Evolutionary conservation across 2,329 filamentous ascomycete genomes (phyloP), one percentile per base, ranked within the genome.

Genomic region (Neonectria neomacrospora): DNA sequence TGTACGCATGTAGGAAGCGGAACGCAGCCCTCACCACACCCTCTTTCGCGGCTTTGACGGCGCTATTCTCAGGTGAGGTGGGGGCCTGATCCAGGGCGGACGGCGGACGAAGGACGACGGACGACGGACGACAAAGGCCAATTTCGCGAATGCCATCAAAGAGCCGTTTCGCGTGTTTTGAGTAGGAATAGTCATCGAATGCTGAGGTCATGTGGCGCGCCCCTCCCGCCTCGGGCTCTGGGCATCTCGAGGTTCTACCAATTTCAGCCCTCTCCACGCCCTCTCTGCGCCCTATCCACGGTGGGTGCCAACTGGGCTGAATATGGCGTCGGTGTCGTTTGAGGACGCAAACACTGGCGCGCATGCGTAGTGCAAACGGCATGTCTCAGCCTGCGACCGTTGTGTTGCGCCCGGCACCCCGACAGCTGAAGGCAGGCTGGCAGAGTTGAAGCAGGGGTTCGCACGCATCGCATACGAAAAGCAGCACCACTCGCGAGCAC

Each of bases 271-370:
- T 61, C 64, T 59, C 57, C 57, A 26, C 23, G 23, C 23, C 23
- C 23, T 26, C 23, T 26, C 57, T 50, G 6, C 23, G 23, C 23
- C 23, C 23, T 26, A 3, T 26, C 57, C 57, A 44, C 54, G 58
- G 47, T 50, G 47, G 47, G 47, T 28, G 47, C 26, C 53, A 66
- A 60, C 66, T 66, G 71, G 71, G 71, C 71, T 73, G 69, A 73
- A 70, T 73, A 71, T 71, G 58, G 67, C 69, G 71, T 72, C 71
- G 71, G 59, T 56, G 67, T 62, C 51, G 69, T 73, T 73, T 73
- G 67, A 73, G 64, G 63, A 69, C 39, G 53, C 67, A 66, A 64
- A 39, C 54, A n/a, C 62, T 67, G 54, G 52, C 48, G 65, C 64
- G 64, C 68, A 63, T 64, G 53, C 58, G 58, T 71, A 60, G 67